Conservation (phyloP, 164 flowering plant genomes). For the Houttuynia cordata region DNA sequence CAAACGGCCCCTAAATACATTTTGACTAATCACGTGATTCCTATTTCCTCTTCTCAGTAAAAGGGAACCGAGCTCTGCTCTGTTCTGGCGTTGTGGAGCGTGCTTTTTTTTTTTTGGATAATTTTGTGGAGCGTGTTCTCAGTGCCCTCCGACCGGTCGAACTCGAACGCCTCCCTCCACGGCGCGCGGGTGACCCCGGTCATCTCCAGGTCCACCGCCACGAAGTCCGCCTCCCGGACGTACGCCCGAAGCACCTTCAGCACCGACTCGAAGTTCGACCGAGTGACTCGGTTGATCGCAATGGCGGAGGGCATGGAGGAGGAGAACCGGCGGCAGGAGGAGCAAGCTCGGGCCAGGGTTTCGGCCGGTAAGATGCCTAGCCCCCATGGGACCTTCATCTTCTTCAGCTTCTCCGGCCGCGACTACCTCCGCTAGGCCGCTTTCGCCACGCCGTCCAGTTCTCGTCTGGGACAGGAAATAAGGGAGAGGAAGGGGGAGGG, state of each 20-base stretch:
- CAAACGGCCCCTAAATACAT: too few species aligned
- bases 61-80: too few species aligned
- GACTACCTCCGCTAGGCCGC: background rate
- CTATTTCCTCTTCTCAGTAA: too few species aligned
- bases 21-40: too few species aligned
- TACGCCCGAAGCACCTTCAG: conserved; percentile 39
- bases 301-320: conserved; percentile 20
- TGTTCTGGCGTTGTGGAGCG: too few species aligned
- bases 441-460: too few species aligned
- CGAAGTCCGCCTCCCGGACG: conserved; percentile 71
- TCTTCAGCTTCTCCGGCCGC: background rate
- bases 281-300: conserved; percentile 63
- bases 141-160: conserved; percentile 74
- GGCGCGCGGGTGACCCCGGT: conserved; percentile 86
- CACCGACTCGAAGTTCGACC: conserved; percentile 58
- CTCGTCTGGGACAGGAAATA: too few species aligned
- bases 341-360: conserved; percentile 8
- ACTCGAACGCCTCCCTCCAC: conserved; percentile 75
- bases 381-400: conserved; percentile 20
- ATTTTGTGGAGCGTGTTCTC: too few species aligned
- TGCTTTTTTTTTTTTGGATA: too few species aligned
- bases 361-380: conserved; percentile 18
- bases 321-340: conserved; percentile 3
- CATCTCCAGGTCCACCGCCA: conserved; percentile 88
- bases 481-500: too few species aligned